Conservation (phyloP, 805 yeast genomes). For the Priceomyces medius region DNA sequence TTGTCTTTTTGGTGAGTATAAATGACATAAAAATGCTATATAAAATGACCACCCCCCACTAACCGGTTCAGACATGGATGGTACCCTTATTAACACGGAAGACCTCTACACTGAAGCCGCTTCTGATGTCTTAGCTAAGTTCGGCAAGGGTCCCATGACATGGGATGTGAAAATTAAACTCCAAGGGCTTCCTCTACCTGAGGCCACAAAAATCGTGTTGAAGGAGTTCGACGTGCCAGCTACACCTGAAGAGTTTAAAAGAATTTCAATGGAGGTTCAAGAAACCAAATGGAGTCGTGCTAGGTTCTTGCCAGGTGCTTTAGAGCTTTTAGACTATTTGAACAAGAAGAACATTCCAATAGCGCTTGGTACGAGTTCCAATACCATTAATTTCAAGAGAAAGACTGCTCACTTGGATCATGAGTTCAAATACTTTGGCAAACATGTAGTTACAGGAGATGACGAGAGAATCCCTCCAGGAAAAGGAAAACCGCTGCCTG, state of each 20-base stretch:
- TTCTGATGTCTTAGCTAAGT: conserved; percentile 60
- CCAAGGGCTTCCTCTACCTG: conserved; percentile 90
- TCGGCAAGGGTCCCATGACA: conserved; percentile 75
- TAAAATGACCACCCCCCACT: neutral
- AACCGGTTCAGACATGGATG: conserved; percentile 76
- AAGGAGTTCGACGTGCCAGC: conserved; percentile 65
- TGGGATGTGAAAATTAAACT: conserved; percentile 88
- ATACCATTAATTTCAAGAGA: conserved; percentile 53
- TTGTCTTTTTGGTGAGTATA: conserved; percentile 64
- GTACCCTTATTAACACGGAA: conserved; percentile 87
- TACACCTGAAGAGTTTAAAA: conserved; percentile 63
- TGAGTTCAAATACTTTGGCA: conserved; percentile 62
- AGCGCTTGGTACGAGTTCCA: conserved; percentile 89
- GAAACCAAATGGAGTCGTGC: conserved; percentile 60
- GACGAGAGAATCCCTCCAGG: conserved; percentile 80
- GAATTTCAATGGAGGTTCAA: conserved; percentile 54
- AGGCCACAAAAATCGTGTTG: conserved; percentile 63
- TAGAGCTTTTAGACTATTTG: conserved; percentile 59
- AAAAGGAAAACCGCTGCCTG: conserved; percentile 91
- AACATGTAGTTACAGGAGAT: conserved; percentile 82
- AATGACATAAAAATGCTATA: neutral
- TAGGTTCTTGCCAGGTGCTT: conserved; percentile 80
- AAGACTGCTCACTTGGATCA: conserved; percentile 70
- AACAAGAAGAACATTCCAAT: conserved; percentile 61
- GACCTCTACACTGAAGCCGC: conserved; percentile 83